Conservation (phyloP, 371 early-diverging fungal genomes). For the Zancudomyces culisetae region DNA sequence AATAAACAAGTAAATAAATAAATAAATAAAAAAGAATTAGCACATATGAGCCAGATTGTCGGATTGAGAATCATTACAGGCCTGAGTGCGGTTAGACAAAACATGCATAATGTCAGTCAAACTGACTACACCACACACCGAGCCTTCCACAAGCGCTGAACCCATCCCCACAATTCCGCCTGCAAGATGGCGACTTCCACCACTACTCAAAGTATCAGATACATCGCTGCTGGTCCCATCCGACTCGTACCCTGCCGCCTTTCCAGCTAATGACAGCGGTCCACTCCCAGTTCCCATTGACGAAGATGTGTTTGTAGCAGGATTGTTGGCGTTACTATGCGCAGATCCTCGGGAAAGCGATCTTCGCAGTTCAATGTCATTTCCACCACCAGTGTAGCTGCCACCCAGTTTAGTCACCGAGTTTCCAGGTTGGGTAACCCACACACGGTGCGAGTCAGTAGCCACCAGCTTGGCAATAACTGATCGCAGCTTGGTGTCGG, state of each 20-base stretch:
- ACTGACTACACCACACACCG: conserved; percentile 39
- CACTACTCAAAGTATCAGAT: background rate
- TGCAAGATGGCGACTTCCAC: background rate
- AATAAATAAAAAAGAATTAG: background rate
- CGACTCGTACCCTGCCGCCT: background rate
- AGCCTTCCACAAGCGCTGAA: background rate
- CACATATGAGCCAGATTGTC: background rate
- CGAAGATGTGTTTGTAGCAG: conserved; percentile 5
- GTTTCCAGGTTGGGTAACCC: conserved; percentile 32
- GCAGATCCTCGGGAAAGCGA: conserved; percentile 12
- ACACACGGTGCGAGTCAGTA: conserved; percentile 62
- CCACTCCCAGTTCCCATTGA: background rate
- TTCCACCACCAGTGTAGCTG: background rate
- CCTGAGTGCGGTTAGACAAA: background rate
- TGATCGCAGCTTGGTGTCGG: conserved; percentile 41
- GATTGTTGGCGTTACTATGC: conserved; percentile 7
- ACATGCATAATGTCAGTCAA: conserved; percentile 46
- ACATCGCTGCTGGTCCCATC: background rate
- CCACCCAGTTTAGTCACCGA: background rate
- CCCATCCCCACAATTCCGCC: background rate
- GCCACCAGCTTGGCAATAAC: conserved; percentile 57
- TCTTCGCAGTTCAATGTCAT: conserved; percentile 9
- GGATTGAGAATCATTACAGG: background rate
- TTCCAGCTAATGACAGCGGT: background rate
- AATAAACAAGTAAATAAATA: background rate